phyloP scores from a whole-genome alignment of 257 asterid species.

The Solanum pinnatisectum region DNA sequence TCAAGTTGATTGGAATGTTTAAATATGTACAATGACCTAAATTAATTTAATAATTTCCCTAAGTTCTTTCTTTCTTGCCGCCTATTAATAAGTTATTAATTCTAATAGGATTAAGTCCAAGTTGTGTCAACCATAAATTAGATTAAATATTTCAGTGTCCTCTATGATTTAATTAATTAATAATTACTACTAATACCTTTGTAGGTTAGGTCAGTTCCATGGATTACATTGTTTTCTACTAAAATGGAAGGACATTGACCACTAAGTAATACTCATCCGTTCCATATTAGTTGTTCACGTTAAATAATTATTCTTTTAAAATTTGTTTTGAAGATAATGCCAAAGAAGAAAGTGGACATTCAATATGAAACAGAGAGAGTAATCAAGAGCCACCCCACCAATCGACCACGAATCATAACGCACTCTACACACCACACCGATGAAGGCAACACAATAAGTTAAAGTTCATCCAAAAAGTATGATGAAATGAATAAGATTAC shows the following conservation, averaged over 20 bases:
- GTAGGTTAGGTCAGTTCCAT: neutral
- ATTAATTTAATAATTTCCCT: neutral
- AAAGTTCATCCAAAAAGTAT: too few species aligned
- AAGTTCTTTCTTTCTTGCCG: neutral
- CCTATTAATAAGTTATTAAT: neutral
- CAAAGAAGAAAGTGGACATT: neutral
- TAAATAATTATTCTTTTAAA: neutral
- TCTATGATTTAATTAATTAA: neutral
- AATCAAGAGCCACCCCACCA: neutral
- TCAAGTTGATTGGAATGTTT: neutral
- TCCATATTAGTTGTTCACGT: fast-evolving
- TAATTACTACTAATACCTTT: neutral
- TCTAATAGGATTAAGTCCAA: neutral
- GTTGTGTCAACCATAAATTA: neutral
- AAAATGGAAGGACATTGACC: neutral
- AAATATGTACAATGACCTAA: neutral
- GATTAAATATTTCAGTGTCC: neutral
- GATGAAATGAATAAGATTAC: neutral
- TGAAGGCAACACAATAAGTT: neutral
- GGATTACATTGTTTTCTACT: neutral
- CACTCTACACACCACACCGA: neutral
- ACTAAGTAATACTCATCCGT: neutral
- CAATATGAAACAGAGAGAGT: neutral
- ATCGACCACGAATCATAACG: fast-evolving
- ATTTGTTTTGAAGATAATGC: too few species aligned